Evolutionary conservation across 305 asterid species (phyloP), one percentile per base, ranked within the genome.

Genomic region (Salvia sclarea): DNA sequence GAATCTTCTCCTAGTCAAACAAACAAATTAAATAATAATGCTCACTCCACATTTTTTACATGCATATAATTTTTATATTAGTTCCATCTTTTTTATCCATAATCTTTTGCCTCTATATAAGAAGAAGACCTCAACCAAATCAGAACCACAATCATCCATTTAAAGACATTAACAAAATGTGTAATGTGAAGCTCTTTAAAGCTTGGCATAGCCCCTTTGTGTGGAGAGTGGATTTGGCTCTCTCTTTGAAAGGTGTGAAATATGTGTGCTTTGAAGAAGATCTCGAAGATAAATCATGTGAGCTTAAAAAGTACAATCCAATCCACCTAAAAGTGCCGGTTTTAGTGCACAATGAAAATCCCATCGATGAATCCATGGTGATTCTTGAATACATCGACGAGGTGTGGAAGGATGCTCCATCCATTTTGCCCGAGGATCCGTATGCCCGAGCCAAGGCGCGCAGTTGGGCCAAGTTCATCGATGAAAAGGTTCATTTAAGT

Each of bases 361-460:
- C 38, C 38, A 33, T 33, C 7, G 9, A 1, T 33, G 38, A 33
- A 33, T 33, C 38, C 38, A 33, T 33, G 6, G 38, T 33, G 38
- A 33, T 33, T 33, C 38, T 33, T 33, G 38, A 33, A 3, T 33
- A 33, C 8, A 7, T 33, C 8, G 9, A 33, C 3, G 82, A 83
- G 41, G 40, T 65, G 0, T 80, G 70, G 48, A 37, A 63, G 0
- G 85, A 79, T n/a, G n/a, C n/a, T 1, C 80, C 80, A 0, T 5
- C 80, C 0, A 52, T 83, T 13, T 35, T 78, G 10, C 82, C 88
- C 2, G 6, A 61, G 41, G 79, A 80, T 25, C 76, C 82, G 5
- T 71, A 74, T 9, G 9, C 6, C 9, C 38, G 9, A 5, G 9
- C 38, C 9, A 33, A 5, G 38, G 6, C 8, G 7, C 38, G 38